Conservation (phyloP, 371 early-diverging fungal genomes). For the Haplosporangium sp. region DNA sequence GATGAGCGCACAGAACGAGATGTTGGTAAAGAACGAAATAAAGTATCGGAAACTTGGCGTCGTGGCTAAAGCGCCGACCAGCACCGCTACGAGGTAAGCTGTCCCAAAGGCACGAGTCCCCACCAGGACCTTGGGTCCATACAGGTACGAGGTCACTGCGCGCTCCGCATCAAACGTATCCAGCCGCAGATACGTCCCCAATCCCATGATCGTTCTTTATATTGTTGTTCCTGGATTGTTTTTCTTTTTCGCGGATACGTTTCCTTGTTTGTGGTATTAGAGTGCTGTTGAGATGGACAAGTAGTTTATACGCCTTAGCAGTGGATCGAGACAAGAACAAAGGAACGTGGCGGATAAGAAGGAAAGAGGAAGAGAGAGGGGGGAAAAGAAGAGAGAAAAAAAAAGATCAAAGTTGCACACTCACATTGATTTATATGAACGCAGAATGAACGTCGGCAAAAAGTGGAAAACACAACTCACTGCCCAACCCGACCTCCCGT, state of each 20-base stretch:
- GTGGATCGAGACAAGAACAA: too few species aligned
- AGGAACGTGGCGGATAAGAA: too few species aligned
- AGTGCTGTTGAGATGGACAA: too few species aligned
- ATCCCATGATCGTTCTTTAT: not conserved
- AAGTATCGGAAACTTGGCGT: constrained; percentile 21
- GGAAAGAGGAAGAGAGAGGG: too few species aligned
- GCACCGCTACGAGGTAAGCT: constrained; percentile 19
- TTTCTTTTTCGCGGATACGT: not conserved
- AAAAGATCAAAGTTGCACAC: too few species aligned
- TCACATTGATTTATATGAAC: too few species aligned
- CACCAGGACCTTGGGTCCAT: constrained; percentile 7
- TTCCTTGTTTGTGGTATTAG: not conserved
- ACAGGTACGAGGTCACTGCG: constrained; percentile 16
- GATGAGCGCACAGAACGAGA: constrained; percentile 11
- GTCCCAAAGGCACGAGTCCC: constrained; percentile 14
- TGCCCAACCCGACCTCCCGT: too few species aligned
- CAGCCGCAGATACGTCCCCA: constrained; percentile 9
- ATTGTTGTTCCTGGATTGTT: not conserved
- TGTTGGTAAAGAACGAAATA: constrained; percentile 30
- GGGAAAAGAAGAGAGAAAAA: too few species aligned
- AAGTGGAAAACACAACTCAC: too few species aligned
- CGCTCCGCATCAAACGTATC: constrained; percentile 14
- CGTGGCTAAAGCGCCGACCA: constrained; percentile 21
- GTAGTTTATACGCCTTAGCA: too few species aligned
- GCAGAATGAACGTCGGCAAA: too few species aligned